Evolutionary conservation across 768 basidiomycete species (phyloP).

Genomic region (Hypholoma sublateritium): DNA sequence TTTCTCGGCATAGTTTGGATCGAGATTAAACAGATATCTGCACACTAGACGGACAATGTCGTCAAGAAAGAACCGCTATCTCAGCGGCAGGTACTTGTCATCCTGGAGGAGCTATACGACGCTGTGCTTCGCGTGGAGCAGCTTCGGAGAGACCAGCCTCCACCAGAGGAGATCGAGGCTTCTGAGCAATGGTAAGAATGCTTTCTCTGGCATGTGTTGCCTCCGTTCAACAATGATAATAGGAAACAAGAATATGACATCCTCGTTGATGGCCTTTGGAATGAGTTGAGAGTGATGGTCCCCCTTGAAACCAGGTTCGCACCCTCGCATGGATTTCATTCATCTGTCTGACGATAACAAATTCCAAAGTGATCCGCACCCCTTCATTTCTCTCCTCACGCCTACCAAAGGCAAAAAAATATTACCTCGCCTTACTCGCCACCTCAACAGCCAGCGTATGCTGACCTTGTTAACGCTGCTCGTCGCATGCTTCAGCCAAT

Average conservation of each 20-base stretch:
- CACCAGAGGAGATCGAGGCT: constrained; percentile 52
- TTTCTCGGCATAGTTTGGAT: background rate
- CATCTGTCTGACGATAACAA: background rate
- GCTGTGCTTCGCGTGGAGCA: constrained; percentile 83
- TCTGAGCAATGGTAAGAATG: constrained; percentile 44
- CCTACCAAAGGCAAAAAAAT: constrained; percentile 93
- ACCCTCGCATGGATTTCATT: background rate
- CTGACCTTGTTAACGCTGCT: constrained; percentile 88
- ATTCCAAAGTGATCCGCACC: constrained; percentile 88
- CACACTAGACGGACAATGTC: constrained; percentile 55
- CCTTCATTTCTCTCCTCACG: constrained; percentile 88
- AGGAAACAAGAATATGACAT: constrained; percentile 61
- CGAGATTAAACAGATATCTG: background rate
- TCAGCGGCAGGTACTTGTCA: constrained; percentile 72
- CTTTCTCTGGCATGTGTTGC: background rate
- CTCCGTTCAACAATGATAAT: background rate
- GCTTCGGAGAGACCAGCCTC: constrained; percentile 74
- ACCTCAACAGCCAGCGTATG: constrained; percentile 76
- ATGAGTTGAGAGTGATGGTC: constrained; percentile 79
- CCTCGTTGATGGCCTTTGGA: constrained; percentile 75
- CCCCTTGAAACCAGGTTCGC: constrained; percentile 88
- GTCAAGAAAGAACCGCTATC: constrained; percentile 74
- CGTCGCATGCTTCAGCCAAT: constrained; percentile 90
- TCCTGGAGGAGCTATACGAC: constrained; percentile 86
- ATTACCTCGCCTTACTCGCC: constrained; percentile 84